Evolutionary conservation across 208 protist genomes (phyloP).

Genomic region (Phytomonas sp.): DNA sequence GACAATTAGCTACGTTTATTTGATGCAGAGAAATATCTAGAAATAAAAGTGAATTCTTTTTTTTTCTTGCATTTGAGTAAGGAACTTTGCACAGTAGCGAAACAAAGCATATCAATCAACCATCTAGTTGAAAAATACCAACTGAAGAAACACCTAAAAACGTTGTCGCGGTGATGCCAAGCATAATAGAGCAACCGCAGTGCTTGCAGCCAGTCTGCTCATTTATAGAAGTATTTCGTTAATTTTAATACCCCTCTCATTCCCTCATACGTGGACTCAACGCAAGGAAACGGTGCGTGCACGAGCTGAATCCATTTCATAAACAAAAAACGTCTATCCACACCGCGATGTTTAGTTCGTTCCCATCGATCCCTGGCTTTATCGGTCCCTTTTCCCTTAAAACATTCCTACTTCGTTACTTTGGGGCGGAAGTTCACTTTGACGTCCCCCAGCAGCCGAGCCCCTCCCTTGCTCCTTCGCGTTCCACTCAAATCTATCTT

Average conservation of each 20-base stretch:
- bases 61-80: neutral
- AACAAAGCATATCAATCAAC: neutral
- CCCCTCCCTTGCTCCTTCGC: constrained; percentile 10
- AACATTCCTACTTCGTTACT: constrained; percentile 35
- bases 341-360: constrained; percentile 24
- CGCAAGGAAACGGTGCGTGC: too few relatives aligned
- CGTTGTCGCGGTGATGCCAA: too few relatives aligned
- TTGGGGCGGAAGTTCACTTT: constrained; percentile 21
- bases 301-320: too few relatives aligned
- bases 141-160: too few relatives aligned
- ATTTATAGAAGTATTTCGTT: too few relatives aligned
- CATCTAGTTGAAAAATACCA: neutral
- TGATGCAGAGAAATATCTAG: neutral
- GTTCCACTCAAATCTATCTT: too few relatives aligned
- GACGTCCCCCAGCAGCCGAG: neutral
- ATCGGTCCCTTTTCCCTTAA: constrained; percentile 39
- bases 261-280: too few relatives aligned
- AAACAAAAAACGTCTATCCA: too few relatives aligned
- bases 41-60: neutral
- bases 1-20: neutral
- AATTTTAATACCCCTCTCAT: too few relatives aligned
- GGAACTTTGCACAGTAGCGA: neutral
- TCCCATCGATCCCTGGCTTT: constrained; percentile 39
- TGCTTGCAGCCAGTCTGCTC: too few relatives aligned
- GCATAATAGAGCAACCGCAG: too few relatives aligned